Percentiles rank a stretch among this genome's conserved stretches.
Evolutionary conservation across 805 yeast genomes (phyloP).

Genomic region (Saturnispora diversa): DNA sequence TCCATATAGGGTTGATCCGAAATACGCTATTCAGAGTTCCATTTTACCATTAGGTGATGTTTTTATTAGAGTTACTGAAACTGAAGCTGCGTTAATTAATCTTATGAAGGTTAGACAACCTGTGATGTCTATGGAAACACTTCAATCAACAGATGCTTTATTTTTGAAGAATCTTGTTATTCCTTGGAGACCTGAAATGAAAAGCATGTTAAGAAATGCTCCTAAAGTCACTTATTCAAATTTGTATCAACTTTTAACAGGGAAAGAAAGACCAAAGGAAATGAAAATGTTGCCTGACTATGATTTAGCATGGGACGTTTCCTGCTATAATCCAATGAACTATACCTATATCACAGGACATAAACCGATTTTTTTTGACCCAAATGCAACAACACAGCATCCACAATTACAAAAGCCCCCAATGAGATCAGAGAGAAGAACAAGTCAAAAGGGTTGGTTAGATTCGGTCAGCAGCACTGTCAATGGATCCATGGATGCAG

Average conservation of each 20-base stretch:
- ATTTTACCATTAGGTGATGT: slow-evolving; percentile 42
- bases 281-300: slow-evolving; percentile 40
- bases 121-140: slow-evolving; percentile 23
- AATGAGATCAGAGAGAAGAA: slow-evolving; percentile 11
- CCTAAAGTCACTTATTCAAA: slow-evolving; percentile 54
- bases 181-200: slow-evolving; percentile 72
- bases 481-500: slow-evolving; percentile 20
- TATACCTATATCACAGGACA: slow-evolving; percentile 22
- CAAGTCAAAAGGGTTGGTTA: slow-evolving; percentile 12
- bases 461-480: slow-evolving; percentile 16
- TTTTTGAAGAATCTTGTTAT: slow-evolving; percentile 61
- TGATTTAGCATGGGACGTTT: slow-evolving; percentile 42
- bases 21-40: slow-evolving; percentile 36
- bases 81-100: slow-evolving; percentile 47
- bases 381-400: slow-evolving; percentile 27
- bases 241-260: slow-evolving; percentile 60
- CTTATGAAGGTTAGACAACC: slow-evolving; percentile 38
- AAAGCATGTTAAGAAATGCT: slow-evolving; percentile 82
- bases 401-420: slow-evolving; percentile 20
- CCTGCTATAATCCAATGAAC: slow-evolving; percentile 32
- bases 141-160: slow-evolving; percentile 42
- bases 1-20: slow-evolving; percentile 35
- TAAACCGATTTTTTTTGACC: slow-evolving; percentile 29
- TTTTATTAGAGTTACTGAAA: slow-evolving; percentile 45
- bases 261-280: slow-evolving; percentile 54